Evolutionary conservation across 371 early-diverging fungal species (phyloP).

Genomic region (Mucor saturninus): DNA sequence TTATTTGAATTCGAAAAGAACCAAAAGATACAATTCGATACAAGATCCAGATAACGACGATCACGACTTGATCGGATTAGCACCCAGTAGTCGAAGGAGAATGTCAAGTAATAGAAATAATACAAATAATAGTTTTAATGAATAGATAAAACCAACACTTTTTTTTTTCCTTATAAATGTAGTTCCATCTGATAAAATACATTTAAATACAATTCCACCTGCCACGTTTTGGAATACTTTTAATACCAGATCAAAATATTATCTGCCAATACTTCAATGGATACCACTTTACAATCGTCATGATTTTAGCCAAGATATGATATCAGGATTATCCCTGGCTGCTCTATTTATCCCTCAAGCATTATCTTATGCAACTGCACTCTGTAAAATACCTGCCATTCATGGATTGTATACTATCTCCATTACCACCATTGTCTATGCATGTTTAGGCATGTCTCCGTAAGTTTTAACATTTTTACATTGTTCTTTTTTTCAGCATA

Average conservation of each 20-base stretch:
- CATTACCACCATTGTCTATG: slow-evolving; percentile 76
- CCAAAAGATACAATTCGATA: not conserved
- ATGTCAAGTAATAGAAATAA: not conserved
- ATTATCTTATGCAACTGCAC: slow-evolving; percentile 78
- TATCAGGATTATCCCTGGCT: slow-evolving; percentile 83
- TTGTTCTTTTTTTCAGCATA: too few species aligned
- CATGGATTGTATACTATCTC: slow-evolving; percentile 84
- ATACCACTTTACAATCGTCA: slow-evolving; percentile 68
- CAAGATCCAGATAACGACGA: not conserved
- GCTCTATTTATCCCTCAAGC: slow-evolving; percentile 85
- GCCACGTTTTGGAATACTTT: slow-evolving; percentile 7
- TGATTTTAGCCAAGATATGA: slow-evolving; percentile 57
- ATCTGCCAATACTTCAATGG: slow-evolving; percentile 86
- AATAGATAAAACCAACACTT: not conserved
- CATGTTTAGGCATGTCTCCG: slow-evolving; percentile 84
- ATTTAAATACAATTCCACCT: not conserved
- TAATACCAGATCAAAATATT: slow-evolving; percentile 70
- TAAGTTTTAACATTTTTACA: slow-evolving; percentile 18
- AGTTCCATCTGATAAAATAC: slow-evolving; percentile 19
- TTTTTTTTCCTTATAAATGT: not conserved
- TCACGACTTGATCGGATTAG: not conserved
- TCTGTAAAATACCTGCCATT: slow-evolving; percentile 68
- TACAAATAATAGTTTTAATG: not conserved
- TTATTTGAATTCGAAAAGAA: slow-evolving; percentile 8
- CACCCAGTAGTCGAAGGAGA: not conserved